A percentile compares a stretch with the other conserved stretches of the same genome.
phyloP scores from a whole-genome alignment of 495 filamentous ascomycete genomes.

The Staphylotrichum tortipilum region DNA sequence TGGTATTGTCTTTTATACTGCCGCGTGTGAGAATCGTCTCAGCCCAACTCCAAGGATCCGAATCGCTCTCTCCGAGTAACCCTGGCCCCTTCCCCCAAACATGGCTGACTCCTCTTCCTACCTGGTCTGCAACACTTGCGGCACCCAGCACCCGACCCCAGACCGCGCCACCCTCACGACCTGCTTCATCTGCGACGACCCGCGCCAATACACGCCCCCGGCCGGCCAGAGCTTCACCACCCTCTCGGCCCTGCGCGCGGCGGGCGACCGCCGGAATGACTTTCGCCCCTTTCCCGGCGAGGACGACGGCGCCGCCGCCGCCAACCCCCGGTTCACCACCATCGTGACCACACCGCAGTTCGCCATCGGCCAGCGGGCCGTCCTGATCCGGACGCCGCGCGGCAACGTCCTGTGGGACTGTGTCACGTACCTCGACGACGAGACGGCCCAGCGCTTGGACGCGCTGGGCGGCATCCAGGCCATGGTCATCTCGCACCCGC shows the following conservation, averaged over 20 bases:
- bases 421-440: slow-evolving; percentile 53
- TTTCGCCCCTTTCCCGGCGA: slow-evolving; percentile 21
- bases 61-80: too few species aligned
- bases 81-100: neutral
- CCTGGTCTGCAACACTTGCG: slow-evolving; percentile 56
- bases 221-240: slow-evolving; percentile 55
- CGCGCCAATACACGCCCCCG: slow-evolving; percentile 59
- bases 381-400: slow-evolving; percentile 49
- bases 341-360: slow-evolving; percentile 54
- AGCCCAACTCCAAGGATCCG: too few species aligned
- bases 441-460: slow-evolving; percentile 43
- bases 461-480: slow-evolving; percentile 51
- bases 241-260: slow-evolving; percentile 28
- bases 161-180: slow-evolving; percentile 34
- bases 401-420: slow-evolving; percentile 74
- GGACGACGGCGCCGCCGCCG: too few species aligned
- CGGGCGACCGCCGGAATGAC: slow-evolving; percentile 30
- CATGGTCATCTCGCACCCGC: slow-evolving; percentile 72
- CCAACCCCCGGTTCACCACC: slow-evolving; percentile 37
- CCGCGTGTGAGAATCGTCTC: too few species aligned
- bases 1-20: too few species aligned
- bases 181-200: slow-evolving; percentile 71
- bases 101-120: neutral
- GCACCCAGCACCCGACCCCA: slow-evolving; percentile 55
- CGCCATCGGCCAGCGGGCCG: slow-evolving; percentile 64